These are phyloP conservation scores for Artomyces pyxidatus DNA, from an alignment of 768 basidiomycete genomes.

Conservation along the genomic window DNA sequence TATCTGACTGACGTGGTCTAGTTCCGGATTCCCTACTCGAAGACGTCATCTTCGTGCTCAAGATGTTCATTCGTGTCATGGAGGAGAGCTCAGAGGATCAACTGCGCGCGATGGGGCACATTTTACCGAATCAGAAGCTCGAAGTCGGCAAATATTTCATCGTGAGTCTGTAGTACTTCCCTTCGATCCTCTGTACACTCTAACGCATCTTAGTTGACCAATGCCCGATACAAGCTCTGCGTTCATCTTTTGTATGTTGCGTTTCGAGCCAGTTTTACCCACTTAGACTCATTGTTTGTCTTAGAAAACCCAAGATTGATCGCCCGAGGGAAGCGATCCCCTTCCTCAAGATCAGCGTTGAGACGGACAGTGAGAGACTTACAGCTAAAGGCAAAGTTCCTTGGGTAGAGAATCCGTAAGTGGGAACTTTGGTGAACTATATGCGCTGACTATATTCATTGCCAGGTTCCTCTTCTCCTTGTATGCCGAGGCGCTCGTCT, in stretches of 20 bases:
- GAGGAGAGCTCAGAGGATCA: conserved; percentile 16
- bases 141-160: conserved; percentile 7
- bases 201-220: background rate
- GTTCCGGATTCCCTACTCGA: conserved; percentile 17
- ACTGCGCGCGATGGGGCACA: conserved; percentile 15
- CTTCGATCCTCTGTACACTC: background rate
- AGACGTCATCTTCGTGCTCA: conserved; percentile 17
- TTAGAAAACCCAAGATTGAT: background rate
- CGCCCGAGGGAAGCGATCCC: background rate
- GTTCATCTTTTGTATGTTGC: conserved; percentile 5
- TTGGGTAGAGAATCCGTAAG: background rate
- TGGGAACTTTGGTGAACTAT: background rate
- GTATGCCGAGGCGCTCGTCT: conserved; percentile 3
- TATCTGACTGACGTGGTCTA: too few relatives aligned
- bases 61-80: conserved; percentile 16
- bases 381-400: background rate
- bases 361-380: background rate
- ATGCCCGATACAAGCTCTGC: conserved; percentile 1
- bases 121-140: conserved; percentile 6
- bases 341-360: background rate
- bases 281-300: background rate
- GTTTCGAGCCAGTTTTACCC: background rate
- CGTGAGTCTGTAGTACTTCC: background rate
- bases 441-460: background rate
- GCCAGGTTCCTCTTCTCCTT: background rate